Conservation (phyloP, 257 asterid species). For the Solanum appendiculatum region DNA sequence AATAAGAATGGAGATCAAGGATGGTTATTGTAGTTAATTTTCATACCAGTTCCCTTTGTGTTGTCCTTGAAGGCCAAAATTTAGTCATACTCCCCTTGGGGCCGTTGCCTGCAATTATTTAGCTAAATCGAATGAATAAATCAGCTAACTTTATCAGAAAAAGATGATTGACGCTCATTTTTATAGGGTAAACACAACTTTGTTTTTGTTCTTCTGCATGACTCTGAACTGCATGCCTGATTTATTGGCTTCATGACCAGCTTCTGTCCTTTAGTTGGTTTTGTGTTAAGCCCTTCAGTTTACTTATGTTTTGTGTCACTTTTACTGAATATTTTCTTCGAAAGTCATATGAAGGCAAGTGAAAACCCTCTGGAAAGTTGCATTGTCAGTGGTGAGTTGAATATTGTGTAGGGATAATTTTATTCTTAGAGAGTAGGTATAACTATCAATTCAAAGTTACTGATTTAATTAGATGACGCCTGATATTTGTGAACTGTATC, state of each 20-base stretch:
- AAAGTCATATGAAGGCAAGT: not conserved
- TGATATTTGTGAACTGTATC: not conserved
- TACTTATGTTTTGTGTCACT: not conserved
- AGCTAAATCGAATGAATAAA: not conserved
- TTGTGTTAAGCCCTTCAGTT: not conserved
- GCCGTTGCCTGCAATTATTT: not conserved
- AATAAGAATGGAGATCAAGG: not conserved
- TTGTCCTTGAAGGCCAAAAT: not conserved
- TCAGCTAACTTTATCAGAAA: not conserved
- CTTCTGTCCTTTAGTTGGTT: not conserved
- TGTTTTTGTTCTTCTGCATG: not conserved
- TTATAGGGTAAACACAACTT: not conserved
- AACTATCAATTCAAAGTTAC: not conserved
- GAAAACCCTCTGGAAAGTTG: not conserved
- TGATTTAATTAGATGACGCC: not conserved
- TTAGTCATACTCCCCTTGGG: not conserved
- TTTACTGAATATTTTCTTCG: not conserved
- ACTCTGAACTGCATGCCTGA: not conserved
- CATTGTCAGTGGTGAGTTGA: not conserved
- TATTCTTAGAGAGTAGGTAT: not conserved
- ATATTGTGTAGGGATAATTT: not conserved
- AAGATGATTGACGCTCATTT: not conserved
- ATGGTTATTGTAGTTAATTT: not conserved
- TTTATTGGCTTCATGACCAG: not conserved
- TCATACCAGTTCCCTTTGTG: not conserved